These are phyloP conservation scores for Vachellia pachyceras DNA, from an alignment of 306 rosid genomes.

Conservation along the genomic window DNA sequence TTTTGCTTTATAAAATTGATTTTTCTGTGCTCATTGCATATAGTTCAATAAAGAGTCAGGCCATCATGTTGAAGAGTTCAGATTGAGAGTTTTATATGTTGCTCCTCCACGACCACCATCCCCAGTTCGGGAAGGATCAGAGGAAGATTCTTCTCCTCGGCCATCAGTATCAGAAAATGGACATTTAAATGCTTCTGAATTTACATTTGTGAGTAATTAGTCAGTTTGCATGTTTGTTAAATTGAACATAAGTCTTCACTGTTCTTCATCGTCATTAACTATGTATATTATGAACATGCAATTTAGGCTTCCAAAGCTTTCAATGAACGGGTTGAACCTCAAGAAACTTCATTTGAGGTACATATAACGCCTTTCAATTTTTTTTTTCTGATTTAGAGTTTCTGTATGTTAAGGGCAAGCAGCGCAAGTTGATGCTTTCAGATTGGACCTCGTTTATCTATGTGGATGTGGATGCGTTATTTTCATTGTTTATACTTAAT, in stretches of 20 bases:
- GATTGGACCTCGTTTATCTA: not conserved
- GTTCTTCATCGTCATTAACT: constrained; percentile 8
- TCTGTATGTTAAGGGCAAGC: not conserved
- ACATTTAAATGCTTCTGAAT: constrained; percentile 58
- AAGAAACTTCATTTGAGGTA: constrained; percentile 76
- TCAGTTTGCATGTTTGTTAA: constrained; percentile 11
- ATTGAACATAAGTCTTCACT: not conserved
- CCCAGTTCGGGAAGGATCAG: constrained; percentile 88
- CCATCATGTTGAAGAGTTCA: constrained; percentile 75
- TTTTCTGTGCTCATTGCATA: constrained; percentile 33
- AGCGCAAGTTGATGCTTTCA: not conserved
- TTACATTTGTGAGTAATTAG: constrained; percentile 56
- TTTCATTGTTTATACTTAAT: not conserved
- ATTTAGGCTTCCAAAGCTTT: constrained; percentile 66
- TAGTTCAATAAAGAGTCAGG: constrained; percentile 85
- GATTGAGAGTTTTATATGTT: constrained; percentile 82
- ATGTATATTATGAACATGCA: constrained; percentile 19
- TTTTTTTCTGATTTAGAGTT: constrained; percentile 15
- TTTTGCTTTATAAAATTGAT: constrained; percentile 19
- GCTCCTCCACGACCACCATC: constrained; percentile 85
- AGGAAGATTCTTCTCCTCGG: constrained; percentile 88
- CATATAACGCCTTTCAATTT: constrained; percentile 4
- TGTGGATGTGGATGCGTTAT: not conserved
- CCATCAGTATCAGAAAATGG: constrained; percentile 86
- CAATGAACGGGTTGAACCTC: constrained; percentile 56